Base-by-base conservation (phyloP, 495 filamentous ascomycete species). In the Aspergillus ellipticus region DNA sequence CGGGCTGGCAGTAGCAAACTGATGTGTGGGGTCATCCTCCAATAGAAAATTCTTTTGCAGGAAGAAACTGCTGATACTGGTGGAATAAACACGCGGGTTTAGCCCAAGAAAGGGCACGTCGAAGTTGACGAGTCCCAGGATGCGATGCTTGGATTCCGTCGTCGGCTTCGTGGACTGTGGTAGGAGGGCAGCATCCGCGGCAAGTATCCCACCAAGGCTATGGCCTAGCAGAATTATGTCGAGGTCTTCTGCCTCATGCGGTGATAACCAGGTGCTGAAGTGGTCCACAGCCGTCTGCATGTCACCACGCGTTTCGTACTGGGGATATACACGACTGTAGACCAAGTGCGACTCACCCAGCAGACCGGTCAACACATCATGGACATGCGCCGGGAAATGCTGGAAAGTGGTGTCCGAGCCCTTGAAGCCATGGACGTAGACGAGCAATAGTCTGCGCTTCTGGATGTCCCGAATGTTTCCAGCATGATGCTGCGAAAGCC, bases 321-420 rank as follows among this genome's bases (percentile, higher is more conserved):
- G 86, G 1, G 93, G 93, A 71, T 96, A 97, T 21, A 97, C 85
- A 61, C 94, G 94, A 16, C 90, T 87, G 71, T 95, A 90, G 0
- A 97, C 84, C 10, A 84, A 74, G 74, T 96, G 90, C 9, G 83
- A 87, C 19, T 90, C 84, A 37, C 72, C 71, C 49, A 96, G 66
- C 0, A 83, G 78, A 2, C 79, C 71, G n/a, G 85, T 85, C 26
- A 96, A 73, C 21, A 89, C 74, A 65, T 84, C 81, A 71, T 97
- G 93, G 0, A 96, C 80, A 69, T 97, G 91, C 4, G 86, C 86
- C 1, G 93, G 93, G 59, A 96, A 93, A 28, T 85, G 24, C 24
- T 28, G 24, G 24, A 28, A 28, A 7, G 24, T 28, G 4, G 24
- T 28, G 24, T 28, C 24, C 4, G 24, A 28, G 24, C 24, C 24